phyloP scores from a whole-genome alignment of 2,329 filamentous ascomycete species.

The Penicillium hordei region DNA sequence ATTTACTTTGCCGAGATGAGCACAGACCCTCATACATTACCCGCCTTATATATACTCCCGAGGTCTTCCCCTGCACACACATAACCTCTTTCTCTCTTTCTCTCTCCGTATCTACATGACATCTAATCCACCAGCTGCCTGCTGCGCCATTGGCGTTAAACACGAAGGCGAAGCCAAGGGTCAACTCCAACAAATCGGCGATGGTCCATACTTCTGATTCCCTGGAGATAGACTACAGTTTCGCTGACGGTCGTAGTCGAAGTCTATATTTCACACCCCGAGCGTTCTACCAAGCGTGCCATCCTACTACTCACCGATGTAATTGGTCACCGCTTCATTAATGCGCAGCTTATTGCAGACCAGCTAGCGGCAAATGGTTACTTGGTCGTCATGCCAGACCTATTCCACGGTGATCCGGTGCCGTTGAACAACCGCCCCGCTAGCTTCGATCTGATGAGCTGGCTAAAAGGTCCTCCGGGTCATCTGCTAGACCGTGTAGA shows the following conservation, averaged over 20 bases:
- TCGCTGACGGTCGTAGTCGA: conserved; percentile 15
- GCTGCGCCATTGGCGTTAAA: conserved; percentile 18
- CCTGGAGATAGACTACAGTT: background rate
- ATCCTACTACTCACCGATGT: conserved; percentile 22
- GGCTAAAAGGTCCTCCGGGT: conserved; percentile 21
- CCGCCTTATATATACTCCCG: background rate
- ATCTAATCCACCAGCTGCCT: conserved; percentile 17
- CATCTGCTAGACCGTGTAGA: conserved; percentile 19
- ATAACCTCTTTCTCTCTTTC: no score
- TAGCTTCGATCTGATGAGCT: conserved; percentile 18
- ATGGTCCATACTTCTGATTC: conserved; percentile 9
- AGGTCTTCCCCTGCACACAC: no score
- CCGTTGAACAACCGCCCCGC: conserved; percentile 18
- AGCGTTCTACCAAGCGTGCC: conserved; percentile 12
- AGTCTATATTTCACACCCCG: conserved; percentile 14
- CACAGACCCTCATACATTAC: background rate
- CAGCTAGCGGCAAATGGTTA: conserved; percentile 23
- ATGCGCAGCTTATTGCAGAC: conserved; percentile 23
- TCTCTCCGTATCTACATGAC: conserved; percentile 9
- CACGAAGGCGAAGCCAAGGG: conserved; percentile 22
- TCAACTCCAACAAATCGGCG: conserved; percentile 15
- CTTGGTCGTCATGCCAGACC: conserved; percentile 23
- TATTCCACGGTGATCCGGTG: conserved; percentile 22
- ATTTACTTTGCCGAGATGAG: background rate
- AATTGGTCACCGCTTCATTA: conserved; percentile 23